A percentile compares a stretch with the other conserved stretches of the same genome.
These are phyloP conservation scores for Neopestalotiopsis sp. DNA, from an alignment of 2,329 filamentous ascomycete genomes.

Conservation along the genomic window DNA sequence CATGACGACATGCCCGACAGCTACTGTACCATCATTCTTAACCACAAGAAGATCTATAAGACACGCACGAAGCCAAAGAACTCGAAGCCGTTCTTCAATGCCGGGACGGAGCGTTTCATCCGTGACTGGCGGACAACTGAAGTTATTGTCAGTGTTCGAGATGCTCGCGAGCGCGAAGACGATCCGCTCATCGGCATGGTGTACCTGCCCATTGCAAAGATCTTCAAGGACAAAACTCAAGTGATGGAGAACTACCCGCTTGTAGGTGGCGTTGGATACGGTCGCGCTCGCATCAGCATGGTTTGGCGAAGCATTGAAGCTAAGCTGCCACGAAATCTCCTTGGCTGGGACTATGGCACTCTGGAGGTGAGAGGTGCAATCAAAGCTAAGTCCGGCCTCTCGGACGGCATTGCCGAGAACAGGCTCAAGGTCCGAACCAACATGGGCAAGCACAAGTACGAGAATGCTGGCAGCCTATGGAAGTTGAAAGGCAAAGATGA, in stretches of 20 bases:
- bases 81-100: slow-evolving; percentile 79
- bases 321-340: slow-evolving; percentile 59
- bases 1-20: slow-evolving; percentile 69
- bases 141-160: slow-evolving; percentile 70
- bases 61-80: slow-evolving; percentile 81
- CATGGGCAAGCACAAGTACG: slow-evolving; percentile 63
- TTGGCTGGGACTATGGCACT: slow-evolving; percentile 77
- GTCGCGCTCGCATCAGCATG: slow-evolving; percentile 70
- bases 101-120: slow-evolving; percentile 74
- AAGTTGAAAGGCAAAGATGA: slow-evolving; percentile 45
- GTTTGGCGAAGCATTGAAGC: slow-evolving; percentile 74
- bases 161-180: slow-evolving; percentile 71
- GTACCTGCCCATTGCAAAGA: slow-evolving; percentile 65
- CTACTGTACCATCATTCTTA: slow-evolving; percentile 76
- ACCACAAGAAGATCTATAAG: slow-evolving; percentile 72
- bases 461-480: slow-evolving; percentile 58
- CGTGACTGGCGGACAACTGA: slow-evolving; percentile 71
- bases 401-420: slow-evolving; percentile 50
- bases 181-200: slow-evolving; percentile 74
- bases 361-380: slow-evolving; percentile 64
- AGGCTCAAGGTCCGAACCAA: slow-evolving; percentile 65
- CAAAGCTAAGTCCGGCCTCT: slow-evolving; percentile 50
- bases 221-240: slow-evolving; percentile 68
- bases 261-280: slow-evolving; percentile 74
- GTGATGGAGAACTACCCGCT: slow-evolving; percentile 70